Percentiles rank a stretch among this genome's conserved stretches.
Evolutionary conservation across 805 yeast species (phyloP).

Genomic region (Ogataea saltuana): DNA sequence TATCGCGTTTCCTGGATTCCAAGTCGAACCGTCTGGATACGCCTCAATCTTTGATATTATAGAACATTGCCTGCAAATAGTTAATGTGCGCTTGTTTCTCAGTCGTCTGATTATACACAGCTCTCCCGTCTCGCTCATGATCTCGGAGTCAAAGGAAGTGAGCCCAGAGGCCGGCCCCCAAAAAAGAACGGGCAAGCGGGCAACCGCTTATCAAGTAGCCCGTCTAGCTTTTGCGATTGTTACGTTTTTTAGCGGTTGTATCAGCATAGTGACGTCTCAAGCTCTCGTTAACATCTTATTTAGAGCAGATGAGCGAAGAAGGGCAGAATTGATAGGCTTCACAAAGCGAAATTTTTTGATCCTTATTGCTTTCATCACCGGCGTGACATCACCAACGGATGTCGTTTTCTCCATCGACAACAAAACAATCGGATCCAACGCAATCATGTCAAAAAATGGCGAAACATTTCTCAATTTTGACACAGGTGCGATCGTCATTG

Average conservation of each 20-base stretch:
- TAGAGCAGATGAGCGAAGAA: constrained; percentile 33
- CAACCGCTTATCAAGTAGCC: constrained; percentile 26
- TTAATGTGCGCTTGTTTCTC: too few species aligned
- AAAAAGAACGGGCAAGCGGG: constrained; percentile 16
- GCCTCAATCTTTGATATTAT: too few species aligned
- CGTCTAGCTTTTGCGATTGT: constrained; percentile 28
- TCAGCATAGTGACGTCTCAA: constrained; percentile 52
- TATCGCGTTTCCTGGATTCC: background rate
- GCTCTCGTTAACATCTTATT: constrained; percentile 38
- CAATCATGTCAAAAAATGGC: constrained; percentile 12
- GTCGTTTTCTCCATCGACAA: constrained; percentile 47
- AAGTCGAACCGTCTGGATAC: too few species aligned
- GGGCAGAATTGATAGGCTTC: constrained; percentile 46
- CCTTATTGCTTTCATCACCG: constrained; percentile 51
- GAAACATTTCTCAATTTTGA: constrained; percentile 23
- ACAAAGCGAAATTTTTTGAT: constrained; percentile 62
- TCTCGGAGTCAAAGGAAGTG: too few species aligned
- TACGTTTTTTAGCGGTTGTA: constrained; percentile 38
- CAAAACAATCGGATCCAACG: constrained; percentile 12
- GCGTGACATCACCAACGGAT: constrained; percentile 52
- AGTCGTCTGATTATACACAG: background rate
- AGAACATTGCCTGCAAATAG: too few species aligned
- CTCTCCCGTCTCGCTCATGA: background rate
- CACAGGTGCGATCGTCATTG: constrained; percentile 51
- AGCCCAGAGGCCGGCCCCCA: background rate